Base-by-base conservation (phyloP, 2,329 filamentous ascomycete species). In the Colletotrichum cereale region DNA sequence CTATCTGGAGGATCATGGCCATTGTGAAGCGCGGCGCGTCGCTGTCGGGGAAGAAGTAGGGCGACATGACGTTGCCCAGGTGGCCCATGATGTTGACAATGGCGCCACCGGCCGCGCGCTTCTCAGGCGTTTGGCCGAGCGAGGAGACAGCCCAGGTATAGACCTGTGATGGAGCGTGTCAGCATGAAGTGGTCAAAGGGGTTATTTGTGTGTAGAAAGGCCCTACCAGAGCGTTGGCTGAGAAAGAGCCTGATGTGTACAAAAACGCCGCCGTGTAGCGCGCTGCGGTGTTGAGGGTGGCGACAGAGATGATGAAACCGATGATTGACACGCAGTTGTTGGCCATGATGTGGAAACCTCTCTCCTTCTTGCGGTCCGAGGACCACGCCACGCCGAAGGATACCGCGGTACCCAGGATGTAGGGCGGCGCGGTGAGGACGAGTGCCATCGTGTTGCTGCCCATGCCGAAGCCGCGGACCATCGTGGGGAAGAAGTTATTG, bases 391-490 rank as follows among this genome's bases (percentile, higher is more conserved):
- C 81, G 3, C 81, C 70, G 44, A 85, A 82, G 2, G 83, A 83
- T 14, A 81, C 80, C n/a, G 80, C 80, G 8, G 81, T 83, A 0
- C 85, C 84, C 21, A 85, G 75, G 2, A 85, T 77, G 73, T 85
- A 87, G 0, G 86, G 86, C 0, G 86, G 85, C 57, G 79, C 81
- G 0, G 85, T 86, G 4, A 87, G 79, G 7, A 87, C 78, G 18
- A 87, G 75, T 18, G 79, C 84, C 67, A 82, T 77, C 5, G 82
- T 85, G 74, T 77, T 74, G 73, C 74, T 75, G 0, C 44, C 62
- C 65, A 78, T 81, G n/a, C 77, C 75, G 8, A 82, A 78, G 3
- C 79, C 77, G 7, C 67, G 73, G 47, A 82, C 78, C n/a, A 82
- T 75, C 0, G 79, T 81, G 1, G 78, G 74, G 67, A 76, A 79